A percentile compares a stretch with the other conserved stretches of the same genome.
Conservation (phyloP, 2,329 filamentous ascomycete species). For the Fusarium xylarioides region DNA sequence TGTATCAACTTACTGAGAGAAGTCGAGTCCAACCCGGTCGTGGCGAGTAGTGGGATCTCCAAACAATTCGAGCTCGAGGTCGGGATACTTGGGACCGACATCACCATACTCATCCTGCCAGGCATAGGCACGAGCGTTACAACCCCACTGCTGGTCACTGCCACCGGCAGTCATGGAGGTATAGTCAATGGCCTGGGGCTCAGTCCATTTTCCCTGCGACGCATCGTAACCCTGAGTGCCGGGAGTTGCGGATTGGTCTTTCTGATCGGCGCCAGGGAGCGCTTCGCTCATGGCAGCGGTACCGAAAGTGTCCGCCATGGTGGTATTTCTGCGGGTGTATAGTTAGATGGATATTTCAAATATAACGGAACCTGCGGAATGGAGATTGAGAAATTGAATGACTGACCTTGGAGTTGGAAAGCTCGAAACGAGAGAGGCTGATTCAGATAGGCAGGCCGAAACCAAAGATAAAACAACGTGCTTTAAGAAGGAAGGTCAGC, state of each 20-base stretch:
- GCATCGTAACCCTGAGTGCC: constrained; percentile 48
- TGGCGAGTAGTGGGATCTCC: constrained; percentile 62
- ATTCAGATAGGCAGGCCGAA: background rate
- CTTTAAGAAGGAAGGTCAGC: background rate
- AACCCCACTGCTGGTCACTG: constrained; percentile 53
- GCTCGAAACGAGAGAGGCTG: background rate
- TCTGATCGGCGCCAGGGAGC: background rate
- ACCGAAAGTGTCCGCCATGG: constrained; percentile 26
- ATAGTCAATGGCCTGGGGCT: constrained; percentile 60
- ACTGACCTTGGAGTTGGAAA: background rate
- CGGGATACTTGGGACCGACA: constrained; percentile 74
- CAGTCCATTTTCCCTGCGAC: constrained; percentile 55
- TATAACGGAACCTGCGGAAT: background rate
- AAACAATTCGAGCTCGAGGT: constrained; percentile 82
- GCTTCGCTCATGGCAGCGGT: constrained; percentile 7
- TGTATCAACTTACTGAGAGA: constrained; percentile 62
- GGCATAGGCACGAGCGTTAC: constrained; percentile 75
- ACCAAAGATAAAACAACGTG: background rate
- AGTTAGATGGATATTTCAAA: background rate
- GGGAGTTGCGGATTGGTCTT: background rate
- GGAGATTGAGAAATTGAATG: background rate
- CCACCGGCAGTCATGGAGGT: constrained; percentile 36
- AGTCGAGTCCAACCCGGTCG: constrained; percentile 65
- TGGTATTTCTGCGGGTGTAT: background rate
- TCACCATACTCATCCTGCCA: constrained; percentile 90